These are phyloP conservation scores for Carpinus viminea DNA, from an alignment of 306 rosid genomes.

Conservation along the genomic window DNA sequence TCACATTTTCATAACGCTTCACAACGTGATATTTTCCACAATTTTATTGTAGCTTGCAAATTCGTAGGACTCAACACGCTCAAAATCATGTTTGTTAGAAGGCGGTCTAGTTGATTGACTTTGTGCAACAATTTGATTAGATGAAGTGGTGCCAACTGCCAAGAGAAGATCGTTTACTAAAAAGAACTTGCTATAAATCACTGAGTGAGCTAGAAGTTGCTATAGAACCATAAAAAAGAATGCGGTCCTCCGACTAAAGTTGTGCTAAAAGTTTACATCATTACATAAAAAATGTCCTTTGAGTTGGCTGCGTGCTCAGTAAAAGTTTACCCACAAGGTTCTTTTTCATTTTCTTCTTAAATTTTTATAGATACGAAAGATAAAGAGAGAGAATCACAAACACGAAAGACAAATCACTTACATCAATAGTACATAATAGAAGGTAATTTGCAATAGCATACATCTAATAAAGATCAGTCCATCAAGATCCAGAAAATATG, in stretches of 20 bases:
- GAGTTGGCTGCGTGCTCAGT: too few species aligned
- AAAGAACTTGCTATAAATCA: background rate
- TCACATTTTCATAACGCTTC: too few species aligned
- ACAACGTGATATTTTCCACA: too few species aligned
- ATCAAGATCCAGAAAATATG: constrained; percentile 22
- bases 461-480: constrained; percentile 12
- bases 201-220: background rate
- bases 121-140: background rate
- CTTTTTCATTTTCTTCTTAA: background rate
- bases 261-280: too few species aligned
- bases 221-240: background rate
- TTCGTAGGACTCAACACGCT: too few species aligned
- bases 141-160: background rate
- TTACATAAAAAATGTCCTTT: too few species aligned
- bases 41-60: too few species aligned
- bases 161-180: too few species aligned
- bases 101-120: too few species aligned
- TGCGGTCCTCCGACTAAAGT: too few species aligned
- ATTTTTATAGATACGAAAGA: background rate
- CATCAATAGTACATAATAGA: background rate
- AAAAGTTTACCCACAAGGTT: too few species aligned
- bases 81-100: too few species aligned
- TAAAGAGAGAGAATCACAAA: background rate
- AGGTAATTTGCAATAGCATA: constrained; percentile 3
- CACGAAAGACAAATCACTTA: background rate